phyloP scores from a whole-genome alignment of 352 stramenopile genomes.

The Pythium monospermum region DNA sequence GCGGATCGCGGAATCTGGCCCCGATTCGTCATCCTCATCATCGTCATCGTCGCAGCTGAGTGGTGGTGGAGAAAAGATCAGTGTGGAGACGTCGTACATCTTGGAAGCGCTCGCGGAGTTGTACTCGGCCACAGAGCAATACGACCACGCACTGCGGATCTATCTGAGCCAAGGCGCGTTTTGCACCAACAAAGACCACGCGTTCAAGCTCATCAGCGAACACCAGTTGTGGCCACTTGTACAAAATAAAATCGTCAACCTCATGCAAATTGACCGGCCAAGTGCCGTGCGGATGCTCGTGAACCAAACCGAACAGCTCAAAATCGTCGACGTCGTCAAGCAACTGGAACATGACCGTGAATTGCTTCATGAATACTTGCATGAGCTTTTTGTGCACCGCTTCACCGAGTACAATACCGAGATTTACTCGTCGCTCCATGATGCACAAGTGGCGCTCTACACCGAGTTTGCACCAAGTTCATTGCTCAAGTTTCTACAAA shows the following conservation, averaged over 20 bases:
- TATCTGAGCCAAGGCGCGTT: conserved; percentile 81
- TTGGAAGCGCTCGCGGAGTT: conserved; percentile 79
- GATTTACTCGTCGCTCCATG: conserved; percentile 63
- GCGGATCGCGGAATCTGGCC: conserved; percentile 52
- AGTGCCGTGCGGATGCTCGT: conserved; percentile 75
- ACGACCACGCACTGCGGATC: conserved; percentile 77
- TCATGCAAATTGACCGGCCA: conserved; percentile 73
- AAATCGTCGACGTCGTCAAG: conserved; percentile 69
- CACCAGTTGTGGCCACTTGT: conserved; percentile 78
- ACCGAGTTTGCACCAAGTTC: conserved; percentile 54
- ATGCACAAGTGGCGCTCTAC: conserved; percentile 73
- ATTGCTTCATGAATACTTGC: conserved; percentile 67
- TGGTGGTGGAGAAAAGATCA: conserved; percentile 44
- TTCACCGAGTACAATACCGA: conserved; percentile 77
- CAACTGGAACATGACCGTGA: conserved; percentile 68
- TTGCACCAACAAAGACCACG: conserved; percentile 83
- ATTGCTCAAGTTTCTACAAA: conserved; percentile 75
- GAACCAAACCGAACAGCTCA: conserved; percentile 74
- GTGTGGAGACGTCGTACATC: conserved; percentile 75
- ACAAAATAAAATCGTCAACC: conserved; percentile 67
- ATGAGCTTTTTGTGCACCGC: conserved; percentile 68
- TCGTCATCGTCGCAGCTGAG: no score
- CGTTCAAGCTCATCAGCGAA: conserved; percentile 80
- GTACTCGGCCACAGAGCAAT: conserved; percentile 79
- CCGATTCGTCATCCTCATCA: conserved; percentile 2